Percentiles rank a stretch among this genome's conserved stretches.
These are phyloP conservation scores for Carex littledalei DNA, from an alignment of 176 grass and related monocot genomes.

Conservation along the genomic window DNA sequence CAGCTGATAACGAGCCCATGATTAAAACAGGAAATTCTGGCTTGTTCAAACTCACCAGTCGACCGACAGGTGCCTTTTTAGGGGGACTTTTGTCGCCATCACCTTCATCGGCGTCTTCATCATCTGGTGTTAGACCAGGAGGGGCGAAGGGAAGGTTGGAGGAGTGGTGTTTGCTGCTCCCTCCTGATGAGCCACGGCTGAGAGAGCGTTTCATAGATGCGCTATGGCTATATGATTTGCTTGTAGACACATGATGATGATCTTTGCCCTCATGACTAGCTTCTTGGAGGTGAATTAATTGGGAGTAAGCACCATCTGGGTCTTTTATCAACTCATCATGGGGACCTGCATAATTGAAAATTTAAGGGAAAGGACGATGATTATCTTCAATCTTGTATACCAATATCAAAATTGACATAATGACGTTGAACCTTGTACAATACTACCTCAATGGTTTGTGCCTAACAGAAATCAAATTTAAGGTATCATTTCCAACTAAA, in stretches of 20 bases:
- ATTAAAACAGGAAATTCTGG: slow-evolving; percentile 68
- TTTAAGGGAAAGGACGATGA: not conserved
- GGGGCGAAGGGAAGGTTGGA: slow-evolving; percentile 32
- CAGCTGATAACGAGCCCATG: slow-evolving; percentile 62
- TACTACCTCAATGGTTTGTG: not conserved
- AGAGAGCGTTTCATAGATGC: slow-evolving; percentile 50
- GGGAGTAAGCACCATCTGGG: slow-evolving; percentile 57
- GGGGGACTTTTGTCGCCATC: not conserved
- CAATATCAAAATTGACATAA: not conserved
- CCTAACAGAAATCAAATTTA: not conserved
- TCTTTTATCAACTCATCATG: slow-evolving; percentile 69
- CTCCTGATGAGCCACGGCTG: slow-evolving; percentile 39
- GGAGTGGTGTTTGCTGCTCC: slow-evolving; percentile 49
- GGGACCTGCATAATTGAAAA: slow-evolving; percentile 35
- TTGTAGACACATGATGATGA: slow-evolving; percentile 10
- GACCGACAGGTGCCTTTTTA: slow-evolving; percentile 46
- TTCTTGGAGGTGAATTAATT: slow-evolving; percentile 65
- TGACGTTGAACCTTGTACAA: not conserved
- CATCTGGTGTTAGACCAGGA: slow-evolving; percentile 13
- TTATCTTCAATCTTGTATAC: not conserved
- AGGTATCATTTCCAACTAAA: not conserved
- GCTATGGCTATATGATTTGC: slow-evolving; percentile 53
- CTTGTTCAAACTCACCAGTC: slow-evolving; percentile 65
- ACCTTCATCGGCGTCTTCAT: not conserved
- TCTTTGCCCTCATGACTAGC: slow-evolving; percentile 24